Conservation (phyloP, 164 flowering plant genomes). For the Malania oleifera region DNA sequence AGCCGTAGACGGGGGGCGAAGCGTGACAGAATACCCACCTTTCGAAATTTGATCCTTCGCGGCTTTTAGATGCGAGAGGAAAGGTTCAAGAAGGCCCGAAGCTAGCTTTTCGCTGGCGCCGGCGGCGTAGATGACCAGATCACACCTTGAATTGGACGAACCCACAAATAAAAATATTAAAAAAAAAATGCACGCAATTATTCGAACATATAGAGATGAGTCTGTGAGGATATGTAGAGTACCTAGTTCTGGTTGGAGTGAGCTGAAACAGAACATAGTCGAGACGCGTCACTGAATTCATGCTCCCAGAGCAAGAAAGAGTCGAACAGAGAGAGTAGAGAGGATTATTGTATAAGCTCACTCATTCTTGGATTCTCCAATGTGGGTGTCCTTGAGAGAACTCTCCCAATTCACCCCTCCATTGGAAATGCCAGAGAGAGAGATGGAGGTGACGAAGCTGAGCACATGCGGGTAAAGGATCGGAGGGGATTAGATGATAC, state of each 20-base stretch:
- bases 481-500: slow-evolving; percentile 3
- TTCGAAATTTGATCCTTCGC: slow-evolving; percentile 78
- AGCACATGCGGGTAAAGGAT: slow-evolving; percentile 20
- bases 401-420: neutral
- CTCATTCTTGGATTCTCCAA: neutral
- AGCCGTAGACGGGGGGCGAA: slow-evolving; percentile 31
- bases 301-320: slow-evolving; percentile 1
- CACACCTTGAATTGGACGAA: slow-evolving; percentile 55
- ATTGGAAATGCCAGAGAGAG: slow-evolving; percentile 8
- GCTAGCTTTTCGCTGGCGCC: slow-evolving; percentile 65
- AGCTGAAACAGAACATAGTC: slow-evolving; percentile 76
- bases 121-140: slow-evolving; percentile 64
- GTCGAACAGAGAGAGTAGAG: slow-evolving; percentile 6
- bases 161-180: slow-evolving; percentile 1
- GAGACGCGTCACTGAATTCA: slow-evolving; percentile 39
- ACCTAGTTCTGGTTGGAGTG: slow-evolving; percentile 95
- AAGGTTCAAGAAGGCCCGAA: slow-evolving; percentile 73
- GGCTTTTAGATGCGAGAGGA: slow-evolving; percentile 49
- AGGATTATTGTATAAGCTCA: neutral
- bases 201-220: neutral
- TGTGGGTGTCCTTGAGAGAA: neutral
- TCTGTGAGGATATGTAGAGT: neutral
- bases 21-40: slow-evolving; percentile 85
- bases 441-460: slow-evolving; percentile 17
- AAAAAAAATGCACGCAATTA: too few species aligned